Conservation (phyloP, 805 yeast genomes). For the Ogataea haglerorum region DNA sequence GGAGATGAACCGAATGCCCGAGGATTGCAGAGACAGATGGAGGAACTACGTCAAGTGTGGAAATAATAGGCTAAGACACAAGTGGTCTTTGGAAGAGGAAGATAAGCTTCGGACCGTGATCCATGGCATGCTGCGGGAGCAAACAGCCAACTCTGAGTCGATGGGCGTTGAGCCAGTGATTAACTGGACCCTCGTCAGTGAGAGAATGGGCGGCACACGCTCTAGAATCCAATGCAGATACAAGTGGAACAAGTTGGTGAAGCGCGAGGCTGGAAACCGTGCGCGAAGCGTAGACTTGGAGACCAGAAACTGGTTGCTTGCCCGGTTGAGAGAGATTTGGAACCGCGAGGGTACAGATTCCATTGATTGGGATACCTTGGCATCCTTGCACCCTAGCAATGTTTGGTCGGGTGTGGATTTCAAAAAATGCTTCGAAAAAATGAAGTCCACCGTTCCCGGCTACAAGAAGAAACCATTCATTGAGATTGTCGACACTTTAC, state of each 20-base stretch:
- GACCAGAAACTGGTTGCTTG: slow-evolving; percentile 51
- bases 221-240: slow-evolving; percentile 93
- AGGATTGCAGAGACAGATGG: slow-evolving; percentile 96
- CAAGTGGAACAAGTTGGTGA: slow-evolving; percentile 84
- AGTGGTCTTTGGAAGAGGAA: slow-evolving; percentile 87
- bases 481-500: slow-evolving; percentile 30
- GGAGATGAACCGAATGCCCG: slow-evolving; percentile 89
- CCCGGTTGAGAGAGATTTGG: slow-evolving; percentile 43
- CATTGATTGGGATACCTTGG: slow-evolving; percentile 55
- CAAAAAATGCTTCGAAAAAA: slow-evolving; percentile 55
- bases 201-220: slow-evolving; percentile 82
- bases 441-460: slow-evolving; percentile 52
- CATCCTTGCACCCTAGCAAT: slow-evolving; percentile 41
- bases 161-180: slow-evolving; percentile 42
- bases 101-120: slow-evolving; percentile 54
- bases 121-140: slow-evolving; percentile 42
- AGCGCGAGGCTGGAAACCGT: slow-evolving; percentile 49
- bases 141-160: slow-evolving; percentile 26
- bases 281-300: slow-evolving; percentile 41
- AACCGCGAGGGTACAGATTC: slow-evolving; percentile 37
- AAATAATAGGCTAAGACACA: slow-evolving; percentile 63
- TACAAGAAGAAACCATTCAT: slow-evolving; percentile 37
- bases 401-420: slow-evolving; percentile 63
- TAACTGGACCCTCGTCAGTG: slow-evolving; percentile 92
- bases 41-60: slow-evolving; percentile 95